Evolutionary conservation across 306 rosid genomes (phyloP).

Genomic region (Chamaecrista fasciculata): DNA sequence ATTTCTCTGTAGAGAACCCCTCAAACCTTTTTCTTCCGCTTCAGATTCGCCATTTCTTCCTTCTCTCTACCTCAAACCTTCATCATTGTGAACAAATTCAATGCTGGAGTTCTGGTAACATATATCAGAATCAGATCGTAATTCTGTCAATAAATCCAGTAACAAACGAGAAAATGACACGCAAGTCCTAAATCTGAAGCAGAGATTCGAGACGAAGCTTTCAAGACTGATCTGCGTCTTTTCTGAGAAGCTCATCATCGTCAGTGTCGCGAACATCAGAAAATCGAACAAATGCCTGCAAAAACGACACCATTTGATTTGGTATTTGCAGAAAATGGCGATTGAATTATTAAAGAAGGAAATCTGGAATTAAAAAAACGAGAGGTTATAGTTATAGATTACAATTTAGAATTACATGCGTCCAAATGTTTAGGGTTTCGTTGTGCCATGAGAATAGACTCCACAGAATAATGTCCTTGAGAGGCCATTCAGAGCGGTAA

Average conservation of each 20-base stretch:
- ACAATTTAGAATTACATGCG: slow-evolving; percentile 48
- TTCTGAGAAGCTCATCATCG: slow-evolving; percentile 46
- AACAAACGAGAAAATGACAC: slow-evolving; percentile 18
- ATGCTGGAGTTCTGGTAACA: too few species aligned
- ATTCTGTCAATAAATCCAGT: too few species aligned
- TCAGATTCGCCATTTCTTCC: too few species aligned
- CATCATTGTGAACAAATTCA: too few species aligned
- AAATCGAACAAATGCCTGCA: slow-evolving; percentile 78
- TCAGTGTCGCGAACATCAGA: slow-evolving; percentile 50
- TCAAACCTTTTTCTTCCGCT: too few species aligned
- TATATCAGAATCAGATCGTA: too few species aligned
- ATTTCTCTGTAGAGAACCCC: too few species aligned
- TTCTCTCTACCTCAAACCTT: too few species aligned
- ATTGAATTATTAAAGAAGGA: background rate
- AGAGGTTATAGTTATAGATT: too few species aligned
- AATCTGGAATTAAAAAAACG: background rate
- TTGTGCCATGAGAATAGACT: slow-evolving; percentile 85
- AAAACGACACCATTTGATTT: too few species aligned
- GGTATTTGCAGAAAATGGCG: too few species aligned
- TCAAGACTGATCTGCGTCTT: slow-evolving; percentile 27
- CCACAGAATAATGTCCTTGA: slow-evolving; percentile 54
- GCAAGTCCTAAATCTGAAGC: slow-evolving; percentile 39
- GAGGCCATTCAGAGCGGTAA: slow-evolving; percentile 89
- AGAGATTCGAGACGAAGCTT: slow-evolving; percentile 39
- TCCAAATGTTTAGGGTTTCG: slow-evolving; percentile 89